phyloP scores from a whole-genome alignment of 2,329 filamentous ascomycete species.

The Lasiodiplodia gonubiensis region DNA sequence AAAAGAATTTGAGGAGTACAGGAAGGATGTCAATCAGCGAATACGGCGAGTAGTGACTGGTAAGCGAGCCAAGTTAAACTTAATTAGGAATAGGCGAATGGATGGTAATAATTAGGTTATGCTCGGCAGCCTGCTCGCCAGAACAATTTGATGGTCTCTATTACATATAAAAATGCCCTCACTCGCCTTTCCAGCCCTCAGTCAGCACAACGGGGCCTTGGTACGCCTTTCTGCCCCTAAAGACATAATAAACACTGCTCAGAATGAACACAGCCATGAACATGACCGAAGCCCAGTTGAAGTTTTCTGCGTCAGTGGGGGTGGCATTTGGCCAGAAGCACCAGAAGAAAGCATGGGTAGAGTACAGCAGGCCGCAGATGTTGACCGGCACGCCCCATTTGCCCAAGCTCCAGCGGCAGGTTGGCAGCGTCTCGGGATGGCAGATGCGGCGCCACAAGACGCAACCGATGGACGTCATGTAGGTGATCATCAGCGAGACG shows the following conservation, averaged over 20 bases:
- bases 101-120: too few relatives aligned
- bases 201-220: conserved; percentile 38
- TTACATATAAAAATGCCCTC: not conserved
- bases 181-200: conserved; percentile 29
- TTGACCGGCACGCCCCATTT: conserved; percentile 29
- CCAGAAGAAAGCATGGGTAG: conserved; percentile 49
- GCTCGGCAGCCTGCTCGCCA: too few relatives aligned
- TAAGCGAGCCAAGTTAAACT: too few relatives aligned
- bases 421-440: conserved; percentile 26
- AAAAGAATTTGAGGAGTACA: too few relatives aligned
- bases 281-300: conserved; percentile 48
- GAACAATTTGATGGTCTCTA: not conserved
- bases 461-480: conserved; percentile 29
- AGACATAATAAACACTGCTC: conserved; percentile 38
- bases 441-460: conserved; percentile 28
- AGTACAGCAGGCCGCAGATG: conserved; percentile 43
- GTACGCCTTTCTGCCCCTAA: conserved; percentile 42
- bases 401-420: conserved; percentile 28
- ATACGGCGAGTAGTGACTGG: too few relatives aligned
- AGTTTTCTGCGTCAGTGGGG: conserved; percentile 34
- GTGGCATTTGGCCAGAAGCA: conserved; percentile 45
- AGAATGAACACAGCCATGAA: conserved; percentile 40
- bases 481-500: conserved; percentile 28
- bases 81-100: too few relatives aligned
- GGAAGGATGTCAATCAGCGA: too few relatives aligned